These are phyloP conservation scores for Canavalia gladiata DNA, from an alignment of 306 rosid species.

Conservation along the genomic window DNA sequence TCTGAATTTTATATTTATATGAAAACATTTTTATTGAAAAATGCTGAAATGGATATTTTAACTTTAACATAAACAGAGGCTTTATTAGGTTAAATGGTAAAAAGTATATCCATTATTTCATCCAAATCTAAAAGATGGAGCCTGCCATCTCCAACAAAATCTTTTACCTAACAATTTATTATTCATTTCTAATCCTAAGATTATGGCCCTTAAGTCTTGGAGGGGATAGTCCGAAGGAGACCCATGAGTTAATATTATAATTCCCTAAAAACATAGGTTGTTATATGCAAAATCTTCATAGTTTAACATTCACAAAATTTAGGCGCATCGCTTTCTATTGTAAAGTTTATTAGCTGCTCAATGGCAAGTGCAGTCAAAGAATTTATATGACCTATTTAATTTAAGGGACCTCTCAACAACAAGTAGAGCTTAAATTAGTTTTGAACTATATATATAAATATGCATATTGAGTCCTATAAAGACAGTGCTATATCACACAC, in stretches of 20 bases:
- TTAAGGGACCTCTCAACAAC: conserved; percentile 44
- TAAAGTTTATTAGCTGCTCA: conserved; percentile 45
- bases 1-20: too few species aligned
- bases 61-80: not conserved
- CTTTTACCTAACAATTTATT: not conserved
- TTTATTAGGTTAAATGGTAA: not conserved
- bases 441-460: not conserved
- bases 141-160: conserved; percentile 47
- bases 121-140: conserved; percentile 31
- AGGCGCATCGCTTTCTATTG: conserved; percentile 48
- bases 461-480: conserved; percentile 19
- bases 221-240: conserved; percentile 51
- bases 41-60: too few species aligned
- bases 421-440: conserved; percentile 14
- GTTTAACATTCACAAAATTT: conserved; percentile 37
- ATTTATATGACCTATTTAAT: conserved; percentile 15
- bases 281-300: conserved; percentile 10
- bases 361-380: conserved; percentile 39
- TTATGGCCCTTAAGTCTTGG: conserved; percentile 56
- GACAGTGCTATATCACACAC: conserved; percentile 1
- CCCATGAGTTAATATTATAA: conserved; percentile 31
- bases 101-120: conserved; percentile 12
- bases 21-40: too few species aligned
- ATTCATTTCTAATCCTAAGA: conserved; percentile 25
- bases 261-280: conserved; percentile 27